phyloP scores from a whole-genome alignment of 2,329 filamentous ascomycete genomes.

The Boeremia lycopersici region DNA sequence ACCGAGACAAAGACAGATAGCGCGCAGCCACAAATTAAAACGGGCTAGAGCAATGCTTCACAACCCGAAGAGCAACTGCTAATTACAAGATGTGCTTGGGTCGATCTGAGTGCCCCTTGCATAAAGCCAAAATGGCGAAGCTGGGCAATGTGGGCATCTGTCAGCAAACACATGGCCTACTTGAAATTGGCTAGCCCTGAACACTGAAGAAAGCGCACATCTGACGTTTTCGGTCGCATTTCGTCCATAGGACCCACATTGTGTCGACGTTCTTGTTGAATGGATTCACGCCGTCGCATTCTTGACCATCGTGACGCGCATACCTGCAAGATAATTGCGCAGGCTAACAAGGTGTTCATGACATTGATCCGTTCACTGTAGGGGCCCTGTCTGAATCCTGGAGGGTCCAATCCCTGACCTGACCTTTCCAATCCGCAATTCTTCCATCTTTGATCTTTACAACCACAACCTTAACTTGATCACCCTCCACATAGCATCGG shows the following conservation, averaged over 20 bases:
- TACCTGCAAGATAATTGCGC: neutral
- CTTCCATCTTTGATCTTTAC: slow-evolving; percentile 84
- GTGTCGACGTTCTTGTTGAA: neutral
- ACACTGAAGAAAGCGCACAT: neutral
- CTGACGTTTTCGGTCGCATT: neutral
- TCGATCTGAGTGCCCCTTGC: slow-evolving; percentile 5
- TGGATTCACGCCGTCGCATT: neutral
- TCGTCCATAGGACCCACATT: neutral
- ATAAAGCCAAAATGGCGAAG: slow-evolving; percentile 3
- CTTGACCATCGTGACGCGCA: neutral
- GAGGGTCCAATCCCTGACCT: slow-evolving; percentile 75
- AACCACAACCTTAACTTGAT: slow-evolving; percentile 85
- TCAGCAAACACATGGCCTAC: neutral
- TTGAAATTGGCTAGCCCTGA: neutral
- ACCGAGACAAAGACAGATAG: slow-evolving; percentile 11
- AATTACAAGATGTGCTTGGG: slow-evolving; percentile 1
- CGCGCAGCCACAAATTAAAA: slow-evolving; percentile 2
- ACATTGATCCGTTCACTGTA: slow-evolving; percentile 4
- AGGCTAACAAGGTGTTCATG: neutral
- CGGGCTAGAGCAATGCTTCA: neutral
- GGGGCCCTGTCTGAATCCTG: neutral
- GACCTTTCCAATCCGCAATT: slow-evolving; percentile 95
- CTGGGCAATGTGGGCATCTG: neutral
- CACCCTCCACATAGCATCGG: slow-evolving; percentile 75
- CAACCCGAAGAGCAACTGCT: too few species aligned